A percentile compares a stretch with the other conserved stretches of the same genome.
Evolutionary conservation across 805 yeast genomes (phyloP).

Genomic region (Teunomyces pallodes): DNA sequence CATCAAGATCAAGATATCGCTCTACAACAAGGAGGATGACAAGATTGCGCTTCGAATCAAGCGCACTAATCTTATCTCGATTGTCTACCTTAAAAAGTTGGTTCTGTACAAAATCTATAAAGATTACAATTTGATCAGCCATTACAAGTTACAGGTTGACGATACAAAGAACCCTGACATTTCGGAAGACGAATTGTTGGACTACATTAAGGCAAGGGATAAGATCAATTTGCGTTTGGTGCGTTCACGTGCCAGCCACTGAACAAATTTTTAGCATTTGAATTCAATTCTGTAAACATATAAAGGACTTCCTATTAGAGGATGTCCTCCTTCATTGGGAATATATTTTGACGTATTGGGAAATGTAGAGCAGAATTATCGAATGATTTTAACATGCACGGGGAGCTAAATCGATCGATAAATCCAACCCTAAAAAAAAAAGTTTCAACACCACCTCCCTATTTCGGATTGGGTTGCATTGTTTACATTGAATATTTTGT

Average conservation of each 20-base stretch:
- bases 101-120: slow-evolving; percentile 30
- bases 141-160: slow-evolving; percentile 21
- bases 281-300: slow-evolving; percentile 1
- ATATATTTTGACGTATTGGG: not conserved
- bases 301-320: not conserved
- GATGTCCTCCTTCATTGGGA: not conserved
- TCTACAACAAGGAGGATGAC: slow-evolving; percentile 28
- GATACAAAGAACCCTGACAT: slow-evolving; percentile 7
- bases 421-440: not conserved
- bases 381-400: no score
- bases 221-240: slow-evolving; percentile 26
- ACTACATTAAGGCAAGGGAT: slow-evolving; percentile 16
- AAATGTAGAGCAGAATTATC: not conserved
- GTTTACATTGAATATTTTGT: not conserved
- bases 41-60: slow-evolving; percentile 27
- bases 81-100: slow-evolving; percentile 25
- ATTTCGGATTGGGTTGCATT: not conserved
- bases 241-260: slow-evolving; percentile 14
- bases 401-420: not conserved
- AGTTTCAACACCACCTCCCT: not conserved
- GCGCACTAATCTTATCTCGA: slow-evolving; percentile 20
- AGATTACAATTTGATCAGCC: slow-evolving; percentile 25
- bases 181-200: slow-evolving; percentile 13
- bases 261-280: not conserved
- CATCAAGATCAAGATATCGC: slow-evolving; percentile 25